Evolutionary conservation across 202 grass and related monocot genomes (phyloP), one percentile per base, ranked within the genome.

Genomic region (Panicum hallii): DNA sequence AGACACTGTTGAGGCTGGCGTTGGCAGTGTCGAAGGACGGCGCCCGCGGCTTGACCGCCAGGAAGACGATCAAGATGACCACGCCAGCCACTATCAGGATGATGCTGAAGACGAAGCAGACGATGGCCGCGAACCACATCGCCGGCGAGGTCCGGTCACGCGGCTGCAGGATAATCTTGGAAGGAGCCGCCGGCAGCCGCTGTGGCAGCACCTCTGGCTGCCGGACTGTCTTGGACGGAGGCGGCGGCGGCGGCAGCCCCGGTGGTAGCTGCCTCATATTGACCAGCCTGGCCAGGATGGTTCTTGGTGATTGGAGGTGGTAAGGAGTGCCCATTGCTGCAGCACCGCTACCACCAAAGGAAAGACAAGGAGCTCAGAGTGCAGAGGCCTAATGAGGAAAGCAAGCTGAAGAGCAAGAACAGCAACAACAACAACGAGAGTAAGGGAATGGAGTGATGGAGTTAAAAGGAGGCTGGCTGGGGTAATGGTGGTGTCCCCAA

Each of bases 21-120:
- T 81, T 84, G 47, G 88, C 75, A 0, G 83, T n/a, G 67, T 99
- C 89, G 38, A 99, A 92, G 20, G 81, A 79, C 4, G 91, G 96
- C 44, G 85, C 67, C 67, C 67, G 70, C 4, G 96, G 96, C 85
- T 89, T 95, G 73, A 96, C 80, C 10, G 22, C 67, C 23, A 99
- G 85, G 91, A 85, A 99, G 46, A 99, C 38, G 44, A 92, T 67
- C 70, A 99, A 88, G 73, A 82, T 91, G 77, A 82, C 61, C n/a
- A 92, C 65, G 41, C 93, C 96, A 9, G 88, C 79, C 56, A 94
- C 52, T 88, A 99, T 99, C 52, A 99, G 73, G 44, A 92, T 63
- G 81, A 96, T 83, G 86, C 83, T 96, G 86, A 99, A 93, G 69
- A 83, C 57, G 88, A 99, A 90, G 82, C 96, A 96, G 43, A 91